These are phyloP conservation scores for Phytomonas francai DNA, from an alignment of 208 protist species.

Conservation along the genomic window DNA sequence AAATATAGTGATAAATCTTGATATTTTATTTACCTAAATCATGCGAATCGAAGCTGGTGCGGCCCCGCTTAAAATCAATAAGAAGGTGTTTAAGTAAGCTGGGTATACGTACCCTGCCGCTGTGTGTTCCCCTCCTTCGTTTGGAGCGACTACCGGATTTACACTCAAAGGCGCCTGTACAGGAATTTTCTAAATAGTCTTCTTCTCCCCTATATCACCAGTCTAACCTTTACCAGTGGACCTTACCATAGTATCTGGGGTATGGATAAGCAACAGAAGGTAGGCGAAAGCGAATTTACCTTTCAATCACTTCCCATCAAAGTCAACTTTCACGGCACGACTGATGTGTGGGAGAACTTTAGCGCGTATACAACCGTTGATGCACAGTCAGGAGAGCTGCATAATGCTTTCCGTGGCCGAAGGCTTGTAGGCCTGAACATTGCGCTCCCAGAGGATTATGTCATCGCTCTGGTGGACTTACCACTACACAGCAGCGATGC, in stretches of 20 bases:
- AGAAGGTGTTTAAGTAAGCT: background rate
- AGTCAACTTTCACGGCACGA: constrained; percentile 59
- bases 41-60: background rate
- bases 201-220: background rate
- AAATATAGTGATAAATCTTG: background rate
- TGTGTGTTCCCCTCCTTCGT: background rate
- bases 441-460: constrained; percentile 21
- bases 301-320: constrained; percentile 67
- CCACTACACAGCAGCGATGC: background rate
- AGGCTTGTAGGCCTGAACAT: constrained; percentile 25
- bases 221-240: background rate
- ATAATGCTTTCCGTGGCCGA: constrained; percentile 26
- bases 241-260: background rate
- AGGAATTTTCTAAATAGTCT: background rate
- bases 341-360: constrained; percentile 61
- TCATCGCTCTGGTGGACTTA: constrained; percentile 18
- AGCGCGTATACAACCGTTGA: constrained; percentile 20
- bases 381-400: constrained; percentile 1
- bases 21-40: background rate
- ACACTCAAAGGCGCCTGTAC: background rate
- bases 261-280: background rate
- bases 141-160: background rate
- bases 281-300: background rate
- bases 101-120: background rate
- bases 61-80: background rate